A percentile compares a stretch with the other conserved stretches of the same genome.
These are phyloP conservation scores for Symbiodinium natans DNA, from an alignment of 73 alveolate species.

Conservation along the genomic window DNA sequence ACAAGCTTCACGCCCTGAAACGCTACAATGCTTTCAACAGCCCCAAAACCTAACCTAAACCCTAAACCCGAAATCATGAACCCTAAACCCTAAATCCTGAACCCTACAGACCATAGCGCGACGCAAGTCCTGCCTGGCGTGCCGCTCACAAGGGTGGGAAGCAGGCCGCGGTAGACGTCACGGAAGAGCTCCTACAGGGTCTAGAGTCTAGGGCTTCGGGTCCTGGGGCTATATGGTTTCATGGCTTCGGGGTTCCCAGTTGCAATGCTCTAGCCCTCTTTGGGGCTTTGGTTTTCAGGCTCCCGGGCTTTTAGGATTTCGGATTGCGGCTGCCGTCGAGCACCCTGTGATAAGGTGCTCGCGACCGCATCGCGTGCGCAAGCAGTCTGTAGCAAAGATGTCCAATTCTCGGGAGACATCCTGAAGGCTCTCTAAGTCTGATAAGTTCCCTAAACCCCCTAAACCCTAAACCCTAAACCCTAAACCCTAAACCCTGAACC, in stretches of 20 bases:
- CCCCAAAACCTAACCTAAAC: neutral
- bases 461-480: too few species aligned
- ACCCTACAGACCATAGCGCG: neutral
- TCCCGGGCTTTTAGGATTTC: neutral
- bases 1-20: too few species aligned
- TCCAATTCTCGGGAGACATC: too few species aligned
- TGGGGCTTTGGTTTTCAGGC: neutral
- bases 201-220: neutral
- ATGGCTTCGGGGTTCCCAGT: neutral
- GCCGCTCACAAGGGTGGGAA: constrained; percentile 81
- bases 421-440: too few species aligned
- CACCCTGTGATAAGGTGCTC: neutral
- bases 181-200: neutral
- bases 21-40: too few species aligned
- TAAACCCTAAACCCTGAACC: too few species aligned
- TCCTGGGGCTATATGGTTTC: too few species aligned
- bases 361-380: neutral
- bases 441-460: too few species aligned
- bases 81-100: neutral
- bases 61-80: neutral
- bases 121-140: constrained; percentile 38
- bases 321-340: neutral
- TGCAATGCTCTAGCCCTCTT: neutral
- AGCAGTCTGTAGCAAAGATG: too few species aligned
- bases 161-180: constrained; percentile 58